These are phyloP conservation scores for Lentinus tigrinus DNA, from an alignment of 768 basidiomycete genomes.

Conservation along the genomic window DNA sequence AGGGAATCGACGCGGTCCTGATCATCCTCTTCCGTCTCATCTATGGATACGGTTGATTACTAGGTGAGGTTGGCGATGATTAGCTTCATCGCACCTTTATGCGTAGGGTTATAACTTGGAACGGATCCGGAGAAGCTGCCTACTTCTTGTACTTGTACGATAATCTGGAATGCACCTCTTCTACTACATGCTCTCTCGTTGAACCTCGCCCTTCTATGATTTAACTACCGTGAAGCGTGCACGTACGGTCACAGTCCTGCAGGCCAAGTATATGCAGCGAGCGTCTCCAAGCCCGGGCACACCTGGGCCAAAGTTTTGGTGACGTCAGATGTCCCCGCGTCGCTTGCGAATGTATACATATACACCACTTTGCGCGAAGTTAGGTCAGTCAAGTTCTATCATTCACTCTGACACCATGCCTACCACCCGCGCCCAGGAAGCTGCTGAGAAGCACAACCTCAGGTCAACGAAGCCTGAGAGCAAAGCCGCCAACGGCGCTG, in stretches of 20 bases:
- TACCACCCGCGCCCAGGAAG: conserved; percentile 22
- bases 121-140: no score
- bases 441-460: conserved; percentile 10
- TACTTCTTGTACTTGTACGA: no score
- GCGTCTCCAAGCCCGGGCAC: conserved; percentile 5
- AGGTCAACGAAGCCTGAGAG: conserved; percentile 1
- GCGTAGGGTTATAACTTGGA: no score
- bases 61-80: no score
- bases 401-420: conserved; percentile 12
- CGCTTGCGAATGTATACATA: not conserved
- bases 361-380: not conserved
- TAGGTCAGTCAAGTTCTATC: not conserved
- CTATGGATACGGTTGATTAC: not conserved
- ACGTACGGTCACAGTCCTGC: no score
- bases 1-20: no score
- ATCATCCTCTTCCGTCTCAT: not conserved
- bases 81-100: no score
- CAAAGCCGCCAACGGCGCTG: not conserved
- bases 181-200: no score
- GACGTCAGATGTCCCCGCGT: conserved; percentile 9
- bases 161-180: no score
- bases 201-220: no score
- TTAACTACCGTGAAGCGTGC: no score
- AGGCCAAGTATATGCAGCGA: no score
- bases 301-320: not conserved